These are phyloP conservation scores for Apocynum venetum DNA, from an alignment of 257 asterid species.

Conservation along the genomic window DNA sequence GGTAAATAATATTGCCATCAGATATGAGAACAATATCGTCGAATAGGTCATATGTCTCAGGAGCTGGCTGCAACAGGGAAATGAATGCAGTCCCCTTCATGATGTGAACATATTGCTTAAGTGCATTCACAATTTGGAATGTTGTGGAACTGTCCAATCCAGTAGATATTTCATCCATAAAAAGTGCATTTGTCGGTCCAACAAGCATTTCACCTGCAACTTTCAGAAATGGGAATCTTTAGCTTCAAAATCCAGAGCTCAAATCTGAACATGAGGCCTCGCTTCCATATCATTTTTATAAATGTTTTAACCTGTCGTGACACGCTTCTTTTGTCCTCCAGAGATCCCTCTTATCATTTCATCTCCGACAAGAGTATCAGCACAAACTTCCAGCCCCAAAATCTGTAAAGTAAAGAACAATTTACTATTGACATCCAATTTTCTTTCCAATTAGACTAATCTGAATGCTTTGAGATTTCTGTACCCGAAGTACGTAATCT, in stretches of 20 bases:
- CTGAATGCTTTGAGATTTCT: not conserved
- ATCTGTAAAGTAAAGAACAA: slow-evolving; percentile 19
- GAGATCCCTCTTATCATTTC: slow-evolving; percentile 45
- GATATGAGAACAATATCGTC: slow-evolving; percentile 43
- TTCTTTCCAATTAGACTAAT: not conserved
- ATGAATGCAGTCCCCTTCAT: slow-evolving; percentile 40
- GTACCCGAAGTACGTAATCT: slow-evolving; percentile 62
- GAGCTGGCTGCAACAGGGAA: slow-evolving; percentile 44
- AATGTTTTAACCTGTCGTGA: slow-evolving; percentile 29
- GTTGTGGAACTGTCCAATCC: slow-evolving; percentile 47
- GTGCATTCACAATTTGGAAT: slow-evolving; percentile 36
- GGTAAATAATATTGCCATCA: slow-evolving; percentile 30
- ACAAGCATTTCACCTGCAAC: slow-evolving; percentile 36
- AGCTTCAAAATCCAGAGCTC: not conserved
- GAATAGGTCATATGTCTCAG: slow-evolving; percentile 33
- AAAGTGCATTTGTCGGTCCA: slow-evolving; percentile 35
- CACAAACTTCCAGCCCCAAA: slow-evolving; percentile 42
- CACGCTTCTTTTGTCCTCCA: slow-evolving; percentile 42
- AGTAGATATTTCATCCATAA: slow-evolving; percentile 46
- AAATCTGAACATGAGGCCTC: not conserved
- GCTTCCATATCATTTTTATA: too few relatives aligned
- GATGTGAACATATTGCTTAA: slow-evolving; percentile 34
- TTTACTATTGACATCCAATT: not conserved
- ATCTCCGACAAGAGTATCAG: slow-evolving; percentile 42
- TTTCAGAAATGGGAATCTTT: not conserved